Conservation (phyloP, 2,329 filamentous ascomycete species). For the Fusarium foetens region DNA sequence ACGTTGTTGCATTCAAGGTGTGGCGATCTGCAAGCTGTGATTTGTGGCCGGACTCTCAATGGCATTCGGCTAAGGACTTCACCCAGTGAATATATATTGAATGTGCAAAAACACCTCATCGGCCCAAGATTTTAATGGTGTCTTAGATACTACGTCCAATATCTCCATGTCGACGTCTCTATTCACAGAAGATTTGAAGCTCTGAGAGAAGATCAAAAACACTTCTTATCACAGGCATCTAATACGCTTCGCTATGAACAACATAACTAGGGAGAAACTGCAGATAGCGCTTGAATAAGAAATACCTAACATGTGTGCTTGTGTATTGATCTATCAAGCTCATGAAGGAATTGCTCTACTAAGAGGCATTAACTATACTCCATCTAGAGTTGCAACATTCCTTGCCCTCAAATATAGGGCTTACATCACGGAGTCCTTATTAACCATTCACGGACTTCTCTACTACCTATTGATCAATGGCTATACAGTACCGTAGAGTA, state of each 20-base stretch:
- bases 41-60: background rate
- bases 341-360: background rate
- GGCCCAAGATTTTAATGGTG: background rate
- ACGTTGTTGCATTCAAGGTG: too few relatives aligned
- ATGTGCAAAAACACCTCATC: background rate
- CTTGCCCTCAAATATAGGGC: background rate
- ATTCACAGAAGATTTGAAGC: too few relatives aligned
- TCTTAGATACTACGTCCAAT: background rate
- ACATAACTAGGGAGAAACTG: background rate
- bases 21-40: background rate
- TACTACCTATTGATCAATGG: background rate
- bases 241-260: background rate
- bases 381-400: background rate
- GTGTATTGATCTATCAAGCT: background rate
- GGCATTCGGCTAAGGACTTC: background rate
- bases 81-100: background rate
- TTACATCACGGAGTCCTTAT: background rate
- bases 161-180: background rate
- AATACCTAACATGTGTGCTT: accelerated
- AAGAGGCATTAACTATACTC: too few relatives aligned
- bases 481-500: background rate
- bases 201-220: background rate
- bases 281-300: too few relatives aligned
- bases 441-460: background rate
- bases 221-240: background rate